Conservation (phyloP, 352 stramenopile species). For the Phytophthora pluvialis region DNA sequence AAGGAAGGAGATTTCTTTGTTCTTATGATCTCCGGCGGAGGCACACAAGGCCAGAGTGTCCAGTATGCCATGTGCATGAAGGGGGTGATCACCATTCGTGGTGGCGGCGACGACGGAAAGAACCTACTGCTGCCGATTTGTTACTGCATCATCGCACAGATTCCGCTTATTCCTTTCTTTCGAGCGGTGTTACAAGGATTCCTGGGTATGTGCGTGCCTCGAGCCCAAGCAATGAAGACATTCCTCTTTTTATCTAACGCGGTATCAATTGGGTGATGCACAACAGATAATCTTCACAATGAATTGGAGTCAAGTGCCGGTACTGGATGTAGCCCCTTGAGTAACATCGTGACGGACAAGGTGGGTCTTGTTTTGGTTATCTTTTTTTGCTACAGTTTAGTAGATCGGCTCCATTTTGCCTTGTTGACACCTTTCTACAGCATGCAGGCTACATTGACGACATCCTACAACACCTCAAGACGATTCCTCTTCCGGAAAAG, state of each 20-base stretch:
- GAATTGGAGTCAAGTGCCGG: conserved; percentile 19
- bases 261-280: background rate
- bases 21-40: conserved; percentile 57
- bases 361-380: conserved; percentile 20
- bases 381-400: background rate
- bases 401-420: background rate
- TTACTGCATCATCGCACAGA: conserved; percentile 57
- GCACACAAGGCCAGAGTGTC: conserved; percentile 52
- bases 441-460: conserved; percentile 49
- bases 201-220: conserved; percentile 30
- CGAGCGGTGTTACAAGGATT: conserved; percentile 37
- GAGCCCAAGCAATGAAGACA: background rate
- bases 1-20: conserved; percentile 50
- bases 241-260: background rate
- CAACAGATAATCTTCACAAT: conserved; percentile 29
- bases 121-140: conserved; percentile 45
- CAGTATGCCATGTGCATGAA: conserved; percentile 71
- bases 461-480: conserved; percentile 35
- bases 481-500: conserved; percentile 24
- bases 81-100: conserved; percentile 31
- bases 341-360: conserved; percentile 52
- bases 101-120: conserved; percentile 6
- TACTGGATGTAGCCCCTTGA: conserved; percentile 13
- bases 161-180: conserved; percentile 57
- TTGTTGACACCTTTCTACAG: conserved; percentile 23